Base-by-base conservation (phyloP, 306 rosid genomes). In the Morella rubra region DNA sequence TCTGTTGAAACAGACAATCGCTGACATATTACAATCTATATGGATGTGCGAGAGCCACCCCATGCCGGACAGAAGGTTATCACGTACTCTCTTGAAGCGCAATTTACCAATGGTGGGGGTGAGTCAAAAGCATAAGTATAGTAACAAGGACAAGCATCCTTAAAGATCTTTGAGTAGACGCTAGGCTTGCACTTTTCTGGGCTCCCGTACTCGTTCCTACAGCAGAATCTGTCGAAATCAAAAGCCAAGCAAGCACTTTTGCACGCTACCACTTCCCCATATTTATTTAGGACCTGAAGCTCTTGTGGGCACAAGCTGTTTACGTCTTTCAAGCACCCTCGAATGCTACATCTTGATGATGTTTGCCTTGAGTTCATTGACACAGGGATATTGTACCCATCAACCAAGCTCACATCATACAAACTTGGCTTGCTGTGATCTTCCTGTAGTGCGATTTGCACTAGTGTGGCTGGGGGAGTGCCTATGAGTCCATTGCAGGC, bases 211-310 rank as follows among this genome's bases (percentile, higher is more conserved):
- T 76, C 81, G 67, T 90, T 90, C 77, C 93, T 83, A 47, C 97
- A 92, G 52, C 99, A 95, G 20, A 88, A 95, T 19, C 44, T 67
- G 83, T 95, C 99, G 55, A 47, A 41, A 32, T 88, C 54, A 77
- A 90, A 95, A 52, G 96, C 90, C 92, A 95, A 84, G 64, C 99
- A 92, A 75, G 90, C 97, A 69, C 97, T 95, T 69, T 85, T 89
- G 47, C 99, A 92, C 7, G 97, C 99, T 80, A 92, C 97, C 15
- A 86, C 87, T 75, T 84, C 81, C 1, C 97, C 86, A 1, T 42
- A 37, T 12, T 52, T 27, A 72, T 86, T 89, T 76, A 83, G 40
- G 14, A 92, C 89, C 80, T 73, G 76, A 49, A 90, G 89, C 81
- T 95, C 90, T 4, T 58, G 65, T 0, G 97, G 99, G 52, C 99